Percentiles rank a stretch among this genome's conserved stretches.
These are phyloP conservation scores for Chamaecrista fasciculata DNA, from an alignment of 306 rosid species.

Conservation along the genomic window DNA sequence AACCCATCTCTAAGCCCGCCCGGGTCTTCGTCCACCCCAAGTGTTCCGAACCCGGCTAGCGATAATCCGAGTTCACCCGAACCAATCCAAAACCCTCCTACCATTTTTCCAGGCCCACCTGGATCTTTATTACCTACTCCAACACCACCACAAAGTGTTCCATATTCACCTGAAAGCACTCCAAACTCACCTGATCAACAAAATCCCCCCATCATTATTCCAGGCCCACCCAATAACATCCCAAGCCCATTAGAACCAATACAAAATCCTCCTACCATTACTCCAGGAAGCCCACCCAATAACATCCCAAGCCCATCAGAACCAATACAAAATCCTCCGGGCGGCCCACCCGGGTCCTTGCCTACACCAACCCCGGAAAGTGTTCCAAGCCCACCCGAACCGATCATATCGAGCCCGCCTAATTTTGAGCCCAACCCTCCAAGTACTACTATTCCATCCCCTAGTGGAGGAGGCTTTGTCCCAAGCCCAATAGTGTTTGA, in stretches of 20 bases:
- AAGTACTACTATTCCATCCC: constrained; percentile 41
- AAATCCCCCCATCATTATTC: not conserved
- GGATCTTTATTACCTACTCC: not conserved
- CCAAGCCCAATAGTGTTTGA: constrained; percentile 68
- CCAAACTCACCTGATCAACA: constrained; percentile 36
- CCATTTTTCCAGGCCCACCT: constrained; percentile 38
- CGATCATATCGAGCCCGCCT: constrained; percentile 45
- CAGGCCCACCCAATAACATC: not conserved
- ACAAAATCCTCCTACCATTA: constrained; percentile 41
- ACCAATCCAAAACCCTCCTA: constrained; percentile 37
- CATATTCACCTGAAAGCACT: not conserved
- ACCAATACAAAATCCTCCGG: constrained; percentile 38
- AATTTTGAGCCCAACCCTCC: constrained; percentile 38
- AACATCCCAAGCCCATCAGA: constrained; percentile 35
- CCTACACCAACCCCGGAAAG: constrained; percentile 38
- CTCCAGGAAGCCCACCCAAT: constrained; percentile 9
- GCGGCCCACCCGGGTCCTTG: too few relatives aligned
- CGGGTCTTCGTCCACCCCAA: not conserved
- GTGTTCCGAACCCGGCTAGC: constrained; percentile 27
- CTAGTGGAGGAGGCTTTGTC: constrained; percentile 42
- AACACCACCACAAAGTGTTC: not conserved
- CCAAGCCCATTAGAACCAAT: constrained; percentile 39
- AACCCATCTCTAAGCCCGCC: constrained; percentile 44
- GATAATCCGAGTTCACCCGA: constrained; percentile 36
- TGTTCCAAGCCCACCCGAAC: constrained; percentile 45